phyloP scores from a whole-genome alignment of 108 stramenopile species.

The Fistulifera solaris region DNA sequence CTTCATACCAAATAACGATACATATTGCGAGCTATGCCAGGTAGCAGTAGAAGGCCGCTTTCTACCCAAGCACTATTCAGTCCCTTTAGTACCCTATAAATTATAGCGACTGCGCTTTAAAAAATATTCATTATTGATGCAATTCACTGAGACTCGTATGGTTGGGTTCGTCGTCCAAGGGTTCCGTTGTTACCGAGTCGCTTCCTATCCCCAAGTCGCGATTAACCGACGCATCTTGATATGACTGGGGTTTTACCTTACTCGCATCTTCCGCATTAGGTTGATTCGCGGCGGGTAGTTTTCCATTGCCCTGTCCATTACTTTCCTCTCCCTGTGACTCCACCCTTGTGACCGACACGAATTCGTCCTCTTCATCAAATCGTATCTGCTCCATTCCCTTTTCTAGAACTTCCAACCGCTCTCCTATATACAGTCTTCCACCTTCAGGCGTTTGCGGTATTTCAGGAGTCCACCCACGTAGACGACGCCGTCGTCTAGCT shows the following conservation, averaged over 20 bases:
- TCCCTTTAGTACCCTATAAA: too few species aligned
- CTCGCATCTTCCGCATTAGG: background rate
- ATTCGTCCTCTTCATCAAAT: constrained; percentile 47
- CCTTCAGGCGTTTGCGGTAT: constrained; percentile 20
- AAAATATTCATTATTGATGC: too few species aligned
- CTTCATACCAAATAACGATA: too few species aligned
- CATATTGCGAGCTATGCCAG: too few species aligned
- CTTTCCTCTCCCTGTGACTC: background rate
- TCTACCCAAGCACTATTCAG: too few species aligned
- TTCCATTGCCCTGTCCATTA: too few species aligned
- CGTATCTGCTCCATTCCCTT: constrained; percentile 41
- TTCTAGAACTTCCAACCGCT: constrained; percentile 24
- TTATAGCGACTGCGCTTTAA: too few species aligned
- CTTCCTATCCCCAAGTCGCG: constrained; percentile 6
- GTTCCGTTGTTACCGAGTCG: constrained; percentile 8
- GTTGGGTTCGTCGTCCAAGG: constrained; percentile 6
- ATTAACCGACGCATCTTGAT: background rate
- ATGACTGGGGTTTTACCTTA: background rate
- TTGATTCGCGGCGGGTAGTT: background rate
- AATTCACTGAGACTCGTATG: too few species aligned
- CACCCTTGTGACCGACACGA: constrained; percentile 28
- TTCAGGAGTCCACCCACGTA: constrained; percentile 31
- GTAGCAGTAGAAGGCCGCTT: too few species aligned
- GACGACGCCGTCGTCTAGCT: constrained; percentile 28
- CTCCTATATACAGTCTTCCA: constrained; percentile 40